These are phyloP conservation scores for Syzygium jambos DNA, from an alignment of 345 rosid species.

Conservation along the genomic window DNA sequence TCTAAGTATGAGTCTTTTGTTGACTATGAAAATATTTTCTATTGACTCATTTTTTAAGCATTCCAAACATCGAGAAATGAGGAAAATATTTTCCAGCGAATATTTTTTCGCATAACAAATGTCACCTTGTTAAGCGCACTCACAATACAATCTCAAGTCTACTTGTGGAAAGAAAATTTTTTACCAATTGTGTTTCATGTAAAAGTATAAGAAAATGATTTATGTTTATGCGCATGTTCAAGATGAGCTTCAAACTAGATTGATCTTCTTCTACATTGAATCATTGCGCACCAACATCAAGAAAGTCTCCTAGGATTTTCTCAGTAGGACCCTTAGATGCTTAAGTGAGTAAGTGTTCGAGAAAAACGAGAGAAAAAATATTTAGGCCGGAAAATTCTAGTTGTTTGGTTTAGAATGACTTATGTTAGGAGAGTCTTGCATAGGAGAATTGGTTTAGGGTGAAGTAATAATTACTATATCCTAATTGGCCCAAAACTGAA, in stretches of 20 bases:
- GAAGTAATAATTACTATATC: background rate
- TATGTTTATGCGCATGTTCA: background rate
- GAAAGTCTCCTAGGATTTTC: background rate
- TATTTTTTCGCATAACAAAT: accelerated
- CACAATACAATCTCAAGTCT: background rate
- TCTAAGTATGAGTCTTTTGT: background rate
- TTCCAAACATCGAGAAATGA: background rate
- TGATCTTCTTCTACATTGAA: background rate
- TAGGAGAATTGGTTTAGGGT: accelerated
- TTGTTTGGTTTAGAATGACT: background rate
- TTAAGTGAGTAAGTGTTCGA: background rate
- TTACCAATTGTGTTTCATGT: background rate
- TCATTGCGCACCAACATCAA: background rate
- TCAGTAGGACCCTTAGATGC: background rate
- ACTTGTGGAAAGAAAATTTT: background rate
- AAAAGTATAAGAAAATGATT: background rate
- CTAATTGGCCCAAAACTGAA: background rate
- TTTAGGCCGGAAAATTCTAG: background rate
- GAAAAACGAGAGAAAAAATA: background rate
- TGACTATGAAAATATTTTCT: background rate
- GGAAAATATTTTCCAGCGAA: background rate
- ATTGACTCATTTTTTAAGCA: background rate
- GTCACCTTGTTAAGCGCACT: background rate
- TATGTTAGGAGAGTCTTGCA: background rate
- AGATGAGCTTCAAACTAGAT: background rate